Percentiles rank a stretch among this genome's conserved stretches.
Conservation (phyloP, 23 red algal genomes). For the Chondrus crispus region DNA sequence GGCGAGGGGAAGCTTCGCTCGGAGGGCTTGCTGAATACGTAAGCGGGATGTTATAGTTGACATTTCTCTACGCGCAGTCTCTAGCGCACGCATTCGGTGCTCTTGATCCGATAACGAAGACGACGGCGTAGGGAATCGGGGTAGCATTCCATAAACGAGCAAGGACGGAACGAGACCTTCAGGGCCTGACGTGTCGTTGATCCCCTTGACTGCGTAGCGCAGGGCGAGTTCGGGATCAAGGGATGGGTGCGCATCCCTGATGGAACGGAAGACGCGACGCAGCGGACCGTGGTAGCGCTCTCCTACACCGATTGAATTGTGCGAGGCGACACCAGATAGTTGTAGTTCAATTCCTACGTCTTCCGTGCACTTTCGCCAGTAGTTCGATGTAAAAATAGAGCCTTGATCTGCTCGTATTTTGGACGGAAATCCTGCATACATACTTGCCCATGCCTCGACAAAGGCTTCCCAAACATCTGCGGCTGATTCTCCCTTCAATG, state of each 20-base stretch:
- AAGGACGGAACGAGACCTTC: neutral
- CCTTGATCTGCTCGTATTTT: neutral
- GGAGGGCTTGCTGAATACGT: neutral
- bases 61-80: neutral
- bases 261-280: neutral
- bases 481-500: neutral
- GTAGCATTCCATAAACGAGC: neutral
- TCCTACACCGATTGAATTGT: neutral
- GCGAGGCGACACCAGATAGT: neutral
- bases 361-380: neutral
- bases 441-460: neutral
- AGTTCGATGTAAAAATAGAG: neutral
- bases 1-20: constrained; percentile 8
- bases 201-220: neutral
- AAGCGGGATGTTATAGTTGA: neutral
- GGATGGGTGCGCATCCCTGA: neutral
- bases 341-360: neutral
- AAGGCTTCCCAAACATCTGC: neutral
- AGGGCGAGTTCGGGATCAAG: neutral
- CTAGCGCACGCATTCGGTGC: neutral
- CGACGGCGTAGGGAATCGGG: neutral
- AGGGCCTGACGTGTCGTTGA: neutral
- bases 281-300: neutral
- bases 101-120: neutral
- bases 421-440: neutral